Base-by-base conservation (phyloP, 2,329 filamentous ascomycete genomes). In the Penicillium verrucosum region DNA sequence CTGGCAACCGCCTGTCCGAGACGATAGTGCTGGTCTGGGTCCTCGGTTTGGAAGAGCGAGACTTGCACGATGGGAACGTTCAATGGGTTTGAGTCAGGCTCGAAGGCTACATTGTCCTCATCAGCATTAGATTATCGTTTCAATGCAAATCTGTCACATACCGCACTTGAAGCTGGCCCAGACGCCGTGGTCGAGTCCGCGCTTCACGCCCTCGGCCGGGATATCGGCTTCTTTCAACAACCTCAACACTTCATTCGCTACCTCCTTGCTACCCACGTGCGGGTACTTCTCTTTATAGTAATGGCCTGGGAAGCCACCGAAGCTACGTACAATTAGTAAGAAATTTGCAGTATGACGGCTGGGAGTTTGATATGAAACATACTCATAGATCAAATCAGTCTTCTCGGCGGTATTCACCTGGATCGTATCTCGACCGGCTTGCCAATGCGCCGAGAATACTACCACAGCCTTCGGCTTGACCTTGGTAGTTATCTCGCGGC, bases 401-500 rank as follows among this genome's bases (percentile, higher is more conserved):
- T 79, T 74, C 55, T 84, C 84, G 3, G 82, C 85, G 9, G 81
- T 83, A 70, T 90, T 90, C 63, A 90, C 80, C 65, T 87, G 77
- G 59, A 90, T 81, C 4, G 76, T 78, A 63, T 81, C 76, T 38
- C 74, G 73, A 1, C 67, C 53, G 7, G 81, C 85, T 73, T 89
- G 85, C 89, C 89, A 92, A 72, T 92, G 89, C 1, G 88, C 89
- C 0, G 88, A 90, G 69, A 92, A 87, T 27, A 91, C 86, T 1
- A 92, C 84, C 16, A 92, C 81, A 2, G 88, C 89, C 60, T 83
- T 86, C 1, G 89, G 89, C 65, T 86, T 87, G 42, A 90, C 83
- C 59, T 84, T 82, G 29, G 82, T 77, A 0, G 87, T 90, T 68
- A 92, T 90, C 65, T 91, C 88, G 8, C 72, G 78, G 41, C 89